phyloP scores from a whole-genome alignment of 768 basidiomycete genomes.

The Rhizopogon salebrosus region DNA sequence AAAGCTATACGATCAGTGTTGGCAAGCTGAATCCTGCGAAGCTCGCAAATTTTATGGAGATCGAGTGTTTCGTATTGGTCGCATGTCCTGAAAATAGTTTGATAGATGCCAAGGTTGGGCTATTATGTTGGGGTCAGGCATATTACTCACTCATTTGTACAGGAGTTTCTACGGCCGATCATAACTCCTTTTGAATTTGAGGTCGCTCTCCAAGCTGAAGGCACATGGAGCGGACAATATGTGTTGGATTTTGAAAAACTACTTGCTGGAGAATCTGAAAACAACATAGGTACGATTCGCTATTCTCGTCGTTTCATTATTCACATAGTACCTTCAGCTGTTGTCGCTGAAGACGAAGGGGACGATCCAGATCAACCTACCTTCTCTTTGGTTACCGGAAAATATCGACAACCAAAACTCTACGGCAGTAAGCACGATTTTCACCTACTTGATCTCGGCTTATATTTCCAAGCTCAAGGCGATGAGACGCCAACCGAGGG shows the following conservation, averaged over 20 bases:
- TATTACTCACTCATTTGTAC: background rate
- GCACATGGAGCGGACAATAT: constrained; percentile 73
- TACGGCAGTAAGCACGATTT: constrained; percentile 39
- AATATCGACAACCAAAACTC: constrained; percentile 71
- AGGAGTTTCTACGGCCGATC: constrained; percentile 91
- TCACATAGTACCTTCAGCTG: constrained; percentile 5
- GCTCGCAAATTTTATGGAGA: constrained; percentile 91
- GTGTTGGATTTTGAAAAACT: constrained; percentile 71
- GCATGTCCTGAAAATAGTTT: constrained; percentile 93
- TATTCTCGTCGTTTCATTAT: background rate
- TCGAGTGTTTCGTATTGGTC: constrained; percentile 93
- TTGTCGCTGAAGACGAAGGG: constrained; percentile 14
- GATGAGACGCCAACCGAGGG: constrained; percentile 12
- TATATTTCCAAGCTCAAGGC: constrained; percentile 6
- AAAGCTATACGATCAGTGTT: constrained; percentile 91
- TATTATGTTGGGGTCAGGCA: background rate
- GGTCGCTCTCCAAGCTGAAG: constrained; percentile 67
- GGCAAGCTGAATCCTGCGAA: constrained; percentile 95
- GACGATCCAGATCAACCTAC: constrained; percentile 60
- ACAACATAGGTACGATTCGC: constrained; percentile 3
- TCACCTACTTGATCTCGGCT: background rate
- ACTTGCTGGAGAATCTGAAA: constrained; percentile 30
- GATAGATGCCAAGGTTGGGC: constrained; percentile 59
- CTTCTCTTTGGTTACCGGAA: constrained; percentile 85
- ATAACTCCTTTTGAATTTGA: constrained; percentile 91